Percentiles rank a stretch among this genome's conserved stretches.
Evolutionary conservation across 768 basidiomycete species (phyloP).

Genomic region (Naganishia onofrii): DNA sequence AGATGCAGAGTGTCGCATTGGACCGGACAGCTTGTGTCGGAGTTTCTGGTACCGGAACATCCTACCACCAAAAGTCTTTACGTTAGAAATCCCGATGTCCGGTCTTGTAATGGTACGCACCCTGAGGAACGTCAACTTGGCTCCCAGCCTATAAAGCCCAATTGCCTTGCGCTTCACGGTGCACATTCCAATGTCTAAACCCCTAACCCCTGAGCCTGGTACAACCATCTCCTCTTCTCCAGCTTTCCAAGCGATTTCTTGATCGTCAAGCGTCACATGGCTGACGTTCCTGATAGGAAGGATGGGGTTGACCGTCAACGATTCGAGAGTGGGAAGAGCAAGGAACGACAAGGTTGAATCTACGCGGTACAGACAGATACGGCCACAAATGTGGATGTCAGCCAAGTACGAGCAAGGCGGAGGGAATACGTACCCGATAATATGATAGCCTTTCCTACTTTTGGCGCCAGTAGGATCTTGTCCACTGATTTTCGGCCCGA

Average conservation of each 20-base stretch:
- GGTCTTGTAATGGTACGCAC: slow-evolving; percentile 21
- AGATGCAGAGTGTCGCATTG: slow-evolving; percentile 67
- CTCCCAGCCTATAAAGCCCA: slow-evolving; percentile 50
- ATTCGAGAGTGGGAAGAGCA: slow-evolving; percentile 74
- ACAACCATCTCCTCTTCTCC: slow-evolving; percentile 32
- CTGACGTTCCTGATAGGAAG: slow-evolving; percentile 78
- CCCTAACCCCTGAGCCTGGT: slow-evolving; percentile 7
- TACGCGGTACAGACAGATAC: slow-evolving; percentile 27
- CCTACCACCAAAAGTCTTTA: slow-evolving; percentile 32
- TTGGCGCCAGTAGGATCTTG: slow-evolving; percentile 74
- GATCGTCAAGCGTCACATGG: slow-evolving; percentile 76
- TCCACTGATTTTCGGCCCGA: slow-evolving; percentile 71
- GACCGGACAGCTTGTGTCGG: slow-evolving; percentile 53
- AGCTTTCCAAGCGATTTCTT: slow-evolving; percentile 53
- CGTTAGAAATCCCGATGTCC: not conserved
- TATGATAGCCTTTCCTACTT: slow-evolving; percentile 70
- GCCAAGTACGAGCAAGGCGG: not conserved
- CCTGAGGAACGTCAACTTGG: slow-evolving; percentile 40
- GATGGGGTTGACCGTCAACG: slow-evolving; percentile 61
- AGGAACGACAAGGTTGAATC: slow-evolving; percentile 68
- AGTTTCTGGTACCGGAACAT: slow-evolving; percentile 49
- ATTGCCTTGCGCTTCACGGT: slow-evolving; percentile 50
- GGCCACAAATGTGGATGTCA: slow-evolving; percentile 56
- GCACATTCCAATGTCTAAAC: slow-evolving; percentile 47
- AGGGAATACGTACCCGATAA: slow-evolving; percentile 62